Evolutionary conservation across 352 stramenopile genomes (phyloP), one percentile per base, ranked within the genome.

Genomic region (Pythium aquatile): DNA sequence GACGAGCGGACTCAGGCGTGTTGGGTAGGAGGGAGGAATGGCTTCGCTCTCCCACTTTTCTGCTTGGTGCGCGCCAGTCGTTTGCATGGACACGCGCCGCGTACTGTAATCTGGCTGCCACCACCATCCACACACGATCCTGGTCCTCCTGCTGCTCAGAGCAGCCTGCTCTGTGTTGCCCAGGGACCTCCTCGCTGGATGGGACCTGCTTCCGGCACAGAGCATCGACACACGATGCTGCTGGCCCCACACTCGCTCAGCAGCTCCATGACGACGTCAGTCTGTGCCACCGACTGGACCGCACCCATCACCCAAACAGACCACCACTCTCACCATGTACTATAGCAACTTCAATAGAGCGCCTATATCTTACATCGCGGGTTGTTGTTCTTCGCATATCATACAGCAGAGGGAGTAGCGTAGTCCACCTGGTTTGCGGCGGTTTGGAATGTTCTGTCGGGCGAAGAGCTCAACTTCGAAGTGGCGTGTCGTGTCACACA

Each of bases 21-120:
- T 26, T 28, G 40, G 16, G 5, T 3, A 13, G 40, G 16, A 5
- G 16, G 39, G 39, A 46, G 40, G 44, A 29, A 68, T 68, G 61
- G 61, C 53, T 68, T 58, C 61, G 61, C 32, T 55, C 32, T 37
- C 5, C 35, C 42, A 28, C 30, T 68, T 71, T 71, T 71, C 65
- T 71, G 65, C 65, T 71, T 71, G 65, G 65, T 63, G 65, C 66
- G 65, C 58, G 35, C 65, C 58, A 71, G 53, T 66, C 58, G 65
- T 71, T 66, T 63, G 58, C 65, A 71, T 55, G 51, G 53, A 63
- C 40, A 71, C 44, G 58, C 58, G 58, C 32, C 20, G 44, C 17
- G 44, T 51, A 13, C 7, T 9, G 16, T 48, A 17, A 1, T 48
- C 40, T 51, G 44, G 44, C 44, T 51, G 16, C 16, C 42, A 33